Conservation (phyloP, 2,329 filamentous ascomycete genomes). For the Acephala macrosclerotiorum region DNA sequence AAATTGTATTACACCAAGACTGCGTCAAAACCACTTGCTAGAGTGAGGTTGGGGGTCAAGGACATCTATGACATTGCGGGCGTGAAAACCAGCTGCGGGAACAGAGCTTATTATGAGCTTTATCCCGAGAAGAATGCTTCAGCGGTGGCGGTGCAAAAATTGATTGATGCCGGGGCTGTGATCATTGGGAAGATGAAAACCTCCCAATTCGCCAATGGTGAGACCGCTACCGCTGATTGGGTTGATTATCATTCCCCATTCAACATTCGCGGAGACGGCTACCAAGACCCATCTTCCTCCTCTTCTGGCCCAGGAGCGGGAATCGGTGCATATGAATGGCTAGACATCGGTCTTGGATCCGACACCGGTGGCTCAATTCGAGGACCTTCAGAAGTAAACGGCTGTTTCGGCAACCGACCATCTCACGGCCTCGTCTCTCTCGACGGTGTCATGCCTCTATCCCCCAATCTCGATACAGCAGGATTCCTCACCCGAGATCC, state of each 20-base stretch:
- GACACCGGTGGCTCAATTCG: slow-evolving; percentile 60
- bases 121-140: slow-evolving; percentile 55
- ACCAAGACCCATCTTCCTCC: slow-evolving; percentile 55
- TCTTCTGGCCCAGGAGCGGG: slow-evolving; percentile 54
- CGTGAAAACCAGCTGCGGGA: slow-evolving; percentile 62
- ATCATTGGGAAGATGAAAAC: slow-evolving; percentile 61
- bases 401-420: slow-evolving; percentile 58
- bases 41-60: slow-evolving; percentile 67
- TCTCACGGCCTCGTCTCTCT: slow-evolving; percentile 54
- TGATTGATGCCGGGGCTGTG: slow-evolving; percentile 67
- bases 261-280: slow-evolving; percentile 55
- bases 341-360: slow-evolving; percentile 57
- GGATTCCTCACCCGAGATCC: slow-evolving; percentile 56
- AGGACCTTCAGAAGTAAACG: slow-evolving; percentile 55
- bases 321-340: slow-evolving; percentile 53
- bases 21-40: slow-evolving; percentile 62
- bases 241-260: slow-evolving; percentile 49
- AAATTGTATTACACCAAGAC: slow-evolving; percentile 64
- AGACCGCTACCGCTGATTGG: slow-evolving; percentile 58
- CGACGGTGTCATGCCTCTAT: slow-evolving; percentile 56
- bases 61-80: slow-evolving; percentile 68
- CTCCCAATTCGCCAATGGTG: slow-evolving; percentile 52
- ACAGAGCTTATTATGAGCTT: slow-evolving; percentile 63
- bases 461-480: slow-evolving; percentile 54
- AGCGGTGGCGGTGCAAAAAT: slow-evolving; percentile 57